phyloP scores from a whole-genome alignment of 306 rosid species.

The Sicyos edulis region DNA sequence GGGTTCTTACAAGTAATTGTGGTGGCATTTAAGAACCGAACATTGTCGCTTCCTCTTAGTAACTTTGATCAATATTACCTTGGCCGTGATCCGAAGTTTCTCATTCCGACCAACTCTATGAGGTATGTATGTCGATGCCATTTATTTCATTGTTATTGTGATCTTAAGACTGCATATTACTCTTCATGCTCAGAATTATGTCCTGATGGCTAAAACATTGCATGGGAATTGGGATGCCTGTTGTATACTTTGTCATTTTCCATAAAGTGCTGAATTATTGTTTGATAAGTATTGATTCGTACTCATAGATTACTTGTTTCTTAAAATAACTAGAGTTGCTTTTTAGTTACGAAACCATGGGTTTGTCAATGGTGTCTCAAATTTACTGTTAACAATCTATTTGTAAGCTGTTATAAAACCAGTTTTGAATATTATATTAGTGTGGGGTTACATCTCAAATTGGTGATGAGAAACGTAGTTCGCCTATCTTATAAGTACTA shows the following conservation, averaged over 20 bases:
- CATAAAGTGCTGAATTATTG: not conserved
- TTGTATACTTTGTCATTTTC: not conserved
- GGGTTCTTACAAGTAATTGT: conserved; percentile 31
- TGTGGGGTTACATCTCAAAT: too few relatives aligned
- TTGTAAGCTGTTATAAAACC: not conserved
- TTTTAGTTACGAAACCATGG: not conserved
- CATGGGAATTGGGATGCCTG: not conserved
- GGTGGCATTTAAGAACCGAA: conserved; percentile 35
- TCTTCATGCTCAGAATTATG: not conserved
- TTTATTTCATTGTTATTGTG: not conserved
- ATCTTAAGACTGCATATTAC: not conserved
- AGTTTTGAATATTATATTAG: too few relatives aligned
- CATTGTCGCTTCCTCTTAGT: conserved; percentile 20
- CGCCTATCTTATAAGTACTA: too few relatives aligned
- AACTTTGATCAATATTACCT: conserved; percentile 27
- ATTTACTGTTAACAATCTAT: not conserved
- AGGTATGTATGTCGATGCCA: conserved; percentile 23
- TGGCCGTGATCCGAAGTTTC: conserved; percentile 20
- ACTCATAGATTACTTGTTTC: not conserved
- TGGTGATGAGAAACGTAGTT: too few relatives aligned
- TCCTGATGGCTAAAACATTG: not conserved
- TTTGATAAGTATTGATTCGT: not conserved
- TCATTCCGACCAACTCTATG: conserved; percentile 30
- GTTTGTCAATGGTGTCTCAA: not conserved
- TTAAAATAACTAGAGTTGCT: not conserved